Evolutionary conservation across 176 grass and related monocot genomes (phyloP), one percentile per base, ranked within the genome.

Genomic region (Puccinellia tenuiflora): DNA sequence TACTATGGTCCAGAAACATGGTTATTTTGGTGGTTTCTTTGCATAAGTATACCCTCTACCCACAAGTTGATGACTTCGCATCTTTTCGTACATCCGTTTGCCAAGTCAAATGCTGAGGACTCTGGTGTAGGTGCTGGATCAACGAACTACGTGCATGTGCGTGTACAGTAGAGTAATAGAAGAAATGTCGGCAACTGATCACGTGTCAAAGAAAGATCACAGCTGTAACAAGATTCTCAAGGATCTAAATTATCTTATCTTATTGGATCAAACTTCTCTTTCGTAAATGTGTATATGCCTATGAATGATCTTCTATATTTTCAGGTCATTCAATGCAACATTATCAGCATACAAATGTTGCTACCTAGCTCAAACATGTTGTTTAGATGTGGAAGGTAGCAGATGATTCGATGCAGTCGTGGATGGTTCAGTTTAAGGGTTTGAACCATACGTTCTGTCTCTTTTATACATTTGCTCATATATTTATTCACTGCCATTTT

Each of bases 401-500:
- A 53, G 91, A 96, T 83, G 91, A 86, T 79, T 88, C 85, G 82
- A 80, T 81, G 55, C 85, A 92, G 52, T 85, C 85, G 15, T 87
- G 92, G 79, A 93, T 92, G 93, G 93, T 92, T 61, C 90, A 99
- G 26, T 96, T 99, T 83, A 91, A 99, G 96, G 96, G 96, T 86
- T 79, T 62, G 5, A 33, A 17, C 37, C 61, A 9, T 21, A 6
- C 42, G 78, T 56, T 22, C 24, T 31, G 5, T 64, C 14, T 55
- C 15, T 65, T 6, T 57, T 79, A 3, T 13, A 18, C 25, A 13
- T 76, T 72, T 75, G 76, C 29, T 68, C 59, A 26, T 66, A 4
- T 68, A 64, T 72, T 79, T 88, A 69, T 43, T 78, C 80, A 65
- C 83, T 51, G 34, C n/a, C 75, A 82, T 66, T 51, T 52, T 81